Evolutionary conservation across 2,329 filamentous ascomycete genomes (phyloP).

Genomic region (Purpureocillium takamizusanense): DNA sequence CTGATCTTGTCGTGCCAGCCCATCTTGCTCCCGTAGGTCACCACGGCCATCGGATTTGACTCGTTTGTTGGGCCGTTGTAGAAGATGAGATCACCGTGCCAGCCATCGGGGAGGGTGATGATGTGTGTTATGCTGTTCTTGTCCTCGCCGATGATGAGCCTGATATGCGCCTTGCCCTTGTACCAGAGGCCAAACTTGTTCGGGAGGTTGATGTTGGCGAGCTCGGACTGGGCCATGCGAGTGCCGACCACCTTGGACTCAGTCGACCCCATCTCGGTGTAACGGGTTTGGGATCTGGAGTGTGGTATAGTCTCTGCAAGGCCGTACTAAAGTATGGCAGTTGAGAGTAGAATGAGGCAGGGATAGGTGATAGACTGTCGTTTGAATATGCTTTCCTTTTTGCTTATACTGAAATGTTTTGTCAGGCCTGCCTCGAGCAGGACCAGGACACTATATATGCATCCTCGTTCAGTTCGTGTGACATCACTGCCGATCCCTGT

Average conservation of each 20-base stretch:
- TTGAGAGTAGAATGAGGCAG: too few relatives aligned
- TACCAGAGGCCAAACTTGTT: constrained; percentile 6
- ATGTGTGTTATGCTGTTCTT: constrained; percentile 3
- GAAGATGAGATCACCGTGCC: constrained; percentile 8
- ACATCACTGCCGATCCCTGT: too few relatives aligned
- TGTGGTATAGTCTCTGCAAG: too few relatives aligned
- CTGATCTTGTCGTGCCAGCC: constrained; percentile 6
- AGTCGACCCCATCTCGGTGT: constrained; percentile 11
- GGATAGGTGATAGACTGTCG: too few relatives aligned
- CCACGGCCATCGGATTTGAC: constrained; percentile 2
- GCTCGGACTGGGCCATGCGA: constrained; percentile 1
- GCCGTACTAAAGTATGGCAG: too few relatives aligned
- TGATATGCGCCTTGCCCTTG: constrained; percentile 3
- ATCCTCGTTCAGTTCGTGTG: too few relatives aligned
- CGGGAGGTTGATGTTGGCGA: constrained; percentile 3
- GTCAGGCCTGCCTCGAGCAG: too few relatives aligned
- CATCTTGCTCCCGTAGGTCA: constrained; percentile 1
- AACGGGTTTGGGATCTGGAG: too few relatives aligned
- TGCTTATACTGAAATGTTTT: too few relatives aligned
- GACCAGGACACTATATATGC: too few relatives aligned
- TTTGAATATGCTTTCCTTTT: too few relatives aligned
- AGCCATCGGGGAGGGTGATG: constrained; percentile 4
- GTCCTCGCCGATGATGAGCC: constrained; percentile 6
- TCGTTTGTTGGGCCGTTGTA: constrained; percentile 6
- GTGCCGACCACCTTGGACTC: constrained; percentile 8